Evolutionary conservation across 1,139 yeast species (phyloP).

Genomic region (Yamadazyma taylorii): DNA sequence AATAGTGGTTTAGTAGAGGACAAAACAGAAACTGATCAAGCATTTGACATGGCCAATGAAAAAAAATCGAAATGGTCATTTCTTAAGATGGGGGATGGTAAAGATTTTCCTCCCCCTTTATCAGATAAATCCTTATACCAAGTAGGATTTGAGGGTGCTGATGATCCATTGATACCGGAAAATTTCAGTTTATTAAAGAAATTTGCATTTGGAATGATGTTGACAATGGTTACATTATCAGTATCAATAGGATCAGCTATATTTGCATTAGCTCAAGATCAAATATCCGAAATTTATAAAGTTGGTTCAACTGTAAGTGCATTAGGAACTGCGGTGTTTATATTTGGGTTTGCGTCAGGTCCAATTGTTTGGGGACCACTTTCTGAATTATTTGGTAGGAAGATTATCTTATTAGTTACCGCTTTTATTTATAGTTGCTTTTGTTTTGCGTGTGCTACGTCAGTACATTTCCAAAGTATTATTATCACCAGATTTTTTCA

Average conservation of each 20-base stretch:
- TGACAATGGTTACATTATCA: conserved; percentile 36
- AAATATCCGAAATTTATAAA: conserved; percentile 27
- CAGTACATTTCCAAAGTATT: conserved; percentile 38
- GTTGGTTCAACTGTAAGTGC: conserved; percentile 37
- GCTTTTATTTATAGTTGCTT: conserved; percentile 34
- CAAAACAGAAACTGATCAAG: no score
- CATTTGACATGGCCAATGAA: no score
- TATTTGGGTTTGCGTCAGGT: conserved; percentile 47
- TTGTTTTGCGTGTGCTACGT: conserved; percentile 40
- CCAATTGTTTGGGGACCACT: conserved; percentile 46
- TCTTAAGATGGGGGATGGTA: conserved; percentile 35
- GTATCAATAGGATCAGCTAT: conserved; percentile 53
- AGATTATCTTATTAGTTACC: conserved; percentile 28
- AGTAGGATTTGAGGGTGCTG: conserved; percentile 49
- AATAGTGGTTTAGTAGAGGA: no score
- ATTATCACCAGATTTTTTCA: conserved; percentile 44
- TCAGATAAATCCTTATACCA: conserved; percentile 35
- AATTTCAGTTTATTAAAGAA: conserved; percentile 43
- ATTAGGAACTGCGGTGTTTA: conserved; percentile 41
- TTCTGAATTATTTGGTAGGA: conserved; percentile 43
- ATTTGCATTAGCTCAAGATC: conserved; percentile 31
- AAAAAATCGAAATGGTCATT: conserved; percentile 15
- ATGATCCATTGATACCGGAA: conserved; percentile 50
- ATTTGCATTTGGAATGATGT: conserved; percentile 23
- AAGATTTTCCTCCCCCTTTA: conserved; percentile 36